Conservation (phyloP, 2,329 filamentous ascomycete species). For the Microsporum ferrugineum region DNA sequence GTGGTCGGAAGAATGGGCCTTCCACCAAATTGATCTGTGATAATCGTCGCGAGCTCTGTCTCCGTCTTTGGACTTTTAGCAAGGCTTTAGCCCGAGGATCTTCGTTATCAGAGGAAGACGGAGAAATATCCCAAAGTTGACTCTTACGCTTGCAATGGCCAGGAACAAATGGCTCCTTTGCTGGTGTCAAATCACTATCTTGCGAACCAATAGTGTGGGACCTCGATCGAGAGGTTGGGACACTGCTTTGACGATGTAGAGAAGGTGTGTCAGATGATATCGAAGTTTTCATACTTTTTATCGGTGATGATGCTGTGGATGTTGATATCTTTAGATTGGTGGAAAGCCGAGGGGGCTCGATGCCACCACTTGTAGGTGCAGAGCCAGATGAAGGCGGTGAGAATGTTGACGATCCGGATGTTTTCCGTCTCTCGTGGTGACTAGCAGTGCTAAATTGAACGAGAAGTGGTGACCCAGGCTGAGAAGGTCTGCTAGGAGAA, state of each 20-base stretch:
- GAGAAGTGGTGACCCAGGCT: constrained; percentile 80
- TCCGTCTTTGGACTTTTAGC: constrained; percentile 78
- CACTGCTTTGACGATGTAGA: constrained; percentile 52
- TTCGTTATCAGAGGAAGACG: constrained; percentile 95
- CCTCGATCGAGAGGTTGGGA: constrained; percentile 56
- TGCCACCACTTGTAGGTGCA: constrained; percentile 42
- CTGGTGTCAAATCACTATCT: constrained; percentile 66
- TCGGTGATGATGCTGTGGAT: constrained; percentile 45
- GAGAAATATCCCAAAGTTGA: constrained; percentile 91
- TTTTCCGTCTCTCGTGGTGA: constrained; percentile 74
- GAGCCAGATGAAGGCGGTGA: constrained; percentile 48
- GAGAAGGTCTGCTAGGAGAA: constrained; percentile 75
- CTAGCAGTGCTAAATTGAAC: constrained; percentile 87
- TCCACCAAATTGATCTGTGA: constrained; percentile 82
- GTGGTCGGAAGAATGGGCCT: constrained; percentile 72
- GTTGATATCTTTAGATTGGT: constrained; percentile 39
- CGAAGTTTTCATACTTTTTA: constrained; percentile 34
- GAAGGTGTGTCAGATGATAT: constrained; percentile 40
- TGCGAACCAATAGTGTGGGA: constrained; percentile 92
- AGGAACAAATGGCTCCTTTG: constrained; percentile 51
- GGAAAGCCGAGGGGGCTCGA: constrained; percentile 57
- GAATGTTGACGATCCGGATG: constrained; percentile 74
- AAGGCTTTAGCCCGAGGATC: constrained; percentile 83
- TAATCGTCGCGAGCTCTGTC: constrained; percentile 89
- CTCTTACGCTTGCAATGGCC: constrained; percentile 79